Base-by-base conservation (phyloP, 2,329 filamentous ascomycete species). In the Blumeriella jaapii region DNA sequence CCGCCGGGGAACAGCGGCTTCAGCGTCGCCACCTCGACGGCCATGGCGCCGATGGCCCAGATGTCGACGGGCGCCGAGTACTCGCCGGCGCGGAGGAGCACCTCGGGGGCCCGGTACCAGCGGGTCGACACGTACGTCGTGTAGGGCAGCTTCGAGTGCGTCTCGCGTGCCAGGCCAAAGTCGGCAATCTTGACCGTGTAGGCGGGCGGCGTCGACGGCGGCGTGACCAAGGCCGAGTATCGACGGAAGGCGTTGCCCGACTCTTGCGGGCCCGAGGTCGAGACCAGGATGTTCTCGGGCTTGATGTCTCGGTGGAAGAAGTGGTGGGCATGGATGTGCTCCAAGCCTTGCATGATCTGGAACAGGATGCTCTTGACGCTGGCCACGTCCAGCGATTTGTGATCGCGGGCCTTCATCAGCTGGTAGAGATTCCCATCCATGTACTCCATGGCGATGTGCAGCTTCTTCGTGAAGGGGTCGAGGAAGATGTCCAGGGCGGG, bases 301-400 rank as follows among this genome's bases (percentile, higher is more conserved):
- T 98, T 98, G 63, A 98, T 96, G 56, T 98, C 91, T 54, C 91
- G 85, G 61, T 98, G 91, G 63, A 98, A 98, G 64, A 98, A 98
- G 58, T 83, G 76, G 62, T 96, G 85, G 23, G 87, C 82, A 62
- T 98, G 91, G 40, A 98, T 96, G 59, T 98, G 91, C 58, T 98
- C 87, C 17, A 98, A 71, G 36, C 91, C 91, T 34, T 85, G 82
- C 64, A 98, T 78, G 52, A 98, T 98, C 64, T 98, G 91, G 61
- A 83, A 95, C 23, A 98, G 69, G 44, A 98, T 93, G 64, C 89
- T 96, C 69, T 98, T 96, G 42, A 98, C 91, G 52, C 84, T 93
- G 42, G 72, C 74, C 36, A 82, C 82, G 54, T 98, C 91, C 17
- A 98, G 70, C 45, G 70, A 81, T 61, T 96, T 96, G 67, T 95